A percentile compares a stretch with the other conserved stretches of the same genome.
Conservation (phyloP, 306 rosid species). For the Herpetospermum pedunculosum region DNA sequence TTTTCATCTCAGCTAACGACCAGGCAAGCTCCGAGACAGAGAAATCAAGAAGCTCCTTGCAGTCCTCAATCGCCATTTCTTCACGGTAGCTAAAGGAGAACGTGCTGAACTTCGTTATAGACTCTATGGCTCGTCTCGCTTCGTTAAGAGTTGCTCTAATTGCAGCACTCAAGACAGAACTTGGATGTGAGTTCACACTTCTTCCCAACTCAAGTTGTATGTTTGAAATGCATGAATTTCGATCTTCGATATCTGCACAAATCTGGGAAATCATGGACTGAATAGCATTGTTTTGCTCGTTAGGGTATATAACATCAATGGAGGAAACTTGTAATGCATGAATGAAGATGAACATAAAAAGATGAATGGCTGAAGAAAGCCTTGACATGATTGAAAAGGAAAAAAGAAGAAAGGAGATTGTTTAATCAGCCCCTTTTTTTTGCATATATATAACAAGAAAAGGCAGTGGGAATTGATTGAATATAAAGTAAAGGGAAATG, state of each 20-base stretch:
- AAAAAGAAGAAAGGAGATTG: slow-evolving; percentile 17
- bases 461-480: background rate
- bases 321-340: slow-evolving; percentile 24
- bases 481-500: slow-evolving; percentile 9
- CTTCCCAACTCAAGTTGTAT: slow-evolving; percentile 43
- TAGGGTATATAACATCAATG: slow-evolving; percentile 22
- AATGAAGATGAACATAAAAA: slow-evolving; percentile 27
- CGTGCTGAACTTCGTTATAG: slow-evolving; percentile 50
- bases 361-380: slow-evolving; percentile 35
- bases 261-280: slow-evolving; percentile 48
- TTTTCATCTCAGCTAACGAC: slow-evolving; percentile 69
- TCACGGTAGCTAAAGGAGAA: slow-evolving; percentile 59
- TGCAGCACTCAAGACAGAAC: slow-evolving; percentile 53
- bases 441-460: background rate
- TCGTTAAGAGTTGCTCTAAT: slow-evolving; percentile 49
- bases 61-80: slow-evolving; percentile 71
- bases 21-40: slow-evolving; percentile 78
- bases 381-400: slow-evolving; percentile 17
- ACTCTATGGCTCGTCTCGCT: slow-evolving; percentile 49
- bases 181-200: slow-evolving; percentile 27
- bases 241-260: slow-evolving; percentile 46
- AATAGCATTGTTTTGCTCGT: slow-evolving; percentile 28
- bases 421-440: background rate
- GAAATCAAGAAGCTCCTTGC: slow-evolving; percentile 87
- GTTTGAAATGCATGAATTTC: slow-evolving; percentile 37